A percentile compares a stretch with the other conserved stretches of the same genome.
phyloP scores from a whole-genome alignment of 2,329 filamentous ascomycete genomes.

The Diaporthe citrichinensis region DNA sequence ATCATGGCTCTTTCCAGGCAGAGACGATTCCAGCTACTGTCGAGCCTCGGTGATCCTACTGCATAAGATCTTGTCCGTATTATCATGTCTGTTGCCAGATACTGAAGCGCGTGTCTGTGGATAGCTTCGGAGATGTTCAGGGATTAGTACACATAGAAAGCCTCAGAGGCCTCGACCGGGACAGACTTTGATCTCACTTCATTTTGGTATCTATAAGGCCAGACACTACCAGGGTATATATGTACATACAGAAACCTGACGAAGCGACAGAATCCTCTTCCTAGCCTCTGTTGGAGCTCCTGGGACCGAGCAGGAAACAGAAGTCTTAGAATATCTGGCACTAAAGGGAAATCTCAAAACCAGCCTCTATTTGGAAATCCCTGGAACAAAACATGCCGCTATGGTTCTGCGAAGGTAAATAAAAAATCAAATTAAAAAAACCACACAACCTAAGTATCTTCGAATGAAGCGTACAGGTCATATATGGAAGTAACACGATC shows the following conservation, averaged over 20 bases:
- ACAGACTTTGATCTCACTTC: no score
- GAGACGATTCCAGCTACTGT: no score
- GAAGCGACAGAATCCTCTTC: neutral
- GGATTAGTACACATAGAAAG: no score
- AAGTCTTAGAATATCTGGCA: neutral
- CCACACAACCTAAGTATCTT: neutral
- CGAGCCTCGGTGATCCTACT: no score
- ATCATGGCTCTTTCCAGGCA: no score
- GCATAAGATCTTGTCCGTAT: no score
- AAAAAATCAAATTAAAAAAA: neutral
- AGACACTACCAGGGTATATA: neutral
- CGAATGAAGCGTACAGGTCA: conserved; percentile 34
- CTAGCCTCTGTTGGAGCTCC: no score
- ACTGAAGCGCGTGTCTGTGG: no score
- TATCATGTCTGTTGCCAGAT: no score
- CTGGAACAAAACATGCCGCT: neutral
- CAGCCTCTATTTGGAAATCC: neutral
- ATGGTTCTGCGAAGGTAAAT: neutral
- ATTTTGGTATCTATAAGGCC: no score
- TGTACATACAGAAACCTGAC: neutral
- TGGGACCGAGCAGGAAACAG: neutral
- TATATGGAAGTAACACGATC: conserved; percentile 39
- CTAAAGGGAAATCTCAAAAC: neutral
- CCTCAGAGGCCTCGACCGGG: no score
- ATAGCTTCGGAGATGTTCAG: neutral